Base-by-base conservation (phyloP, 768 basidiomycete species). In the Leccinellum rugosiceps region DNA sequence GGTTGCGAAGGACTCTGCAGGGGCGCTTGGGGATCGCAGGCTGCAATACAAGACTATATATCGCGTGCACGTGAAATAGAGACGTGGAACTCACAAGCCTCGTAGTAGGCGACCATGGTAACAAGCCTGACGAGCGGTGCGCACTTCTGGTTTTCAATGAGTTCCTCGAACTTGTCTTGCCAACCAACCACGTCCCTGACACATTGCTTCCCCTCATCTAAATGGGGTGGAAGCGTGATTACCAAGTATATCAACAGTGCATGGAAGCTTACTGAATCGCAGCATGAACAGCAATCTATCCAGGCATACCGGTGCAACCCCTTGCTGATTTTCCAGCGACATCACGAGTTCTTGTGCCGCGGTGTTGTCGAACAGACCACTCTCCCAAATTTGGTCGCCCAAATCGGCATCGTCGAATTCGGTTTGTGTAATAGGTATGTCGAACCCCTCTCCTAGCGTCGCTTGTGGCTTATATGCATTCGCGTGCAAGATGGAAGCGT, bases 361-460 rank as follows among this genome's bases (percentile, higher is more conserved):
- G 2, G 61, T 59, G 13, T 62, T 46, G 15, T 67, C 65, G 26
- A 68, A 68, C 15, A 69, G 43, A 14, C 56, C 58, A 0, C 57
- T 59, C 43, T 68, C 67, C 67, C 67, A 68, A 6, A 64, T n/a
- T 9, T 41, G 10, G 13, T 25, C 4, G 17, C 58, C 58, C 13
- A 69, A 31, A 9, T 59, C 49, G 3, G 30, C 15, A 21, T 53
- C 57, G 7, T 57, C 58, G 1, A 38, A 44, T 48, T 30, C 51
- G 9, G 34, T 13, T 2, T 48, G 59, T 26, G 48, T 25, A 30
- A 51, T 58, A 5, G 64, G 60, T 23, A 68, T 63, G 11, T 69
- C 67, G 25, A 69, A 68, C 28, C 67, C 67, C 4, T 64, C 59
- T 45, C 67, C 67, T 3, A 59, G 47, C 7, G 59, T 62, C 17